These are phyloP conservation scores for Polytrichum formosum DNA, from an alignment of 225 moss, liverwort and hornwort genomes.

Conservation along the genomic window DNA sequence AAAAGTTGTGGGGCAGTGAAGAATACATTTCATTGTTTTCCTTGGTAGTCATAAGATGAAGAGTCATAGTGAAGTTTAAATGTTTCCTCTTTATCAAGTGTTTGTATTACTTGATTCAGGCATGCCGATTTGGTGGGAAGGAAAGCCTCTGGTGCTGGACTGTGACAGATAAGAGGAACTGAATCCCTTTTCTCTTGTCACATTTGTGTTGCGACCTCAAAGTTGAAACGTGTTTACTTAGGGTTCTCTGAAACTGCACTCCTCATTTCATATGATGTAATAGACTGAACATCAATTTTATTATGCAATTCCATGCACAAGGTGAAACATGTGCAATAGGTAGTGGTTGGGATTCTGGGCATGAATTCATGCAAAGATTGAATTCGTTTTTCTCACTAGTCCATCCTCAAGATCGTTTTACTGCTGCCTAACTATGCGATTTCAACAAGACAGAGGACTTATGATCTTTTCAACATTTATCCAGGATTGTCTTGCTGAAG, in stretches of 20 bases:
- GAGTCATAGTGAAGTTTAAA: background rate
- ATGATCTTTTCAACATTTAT: too few relatives aligned
- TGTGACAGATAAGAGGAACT: background rate
- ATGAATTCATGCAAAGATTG: background rate
- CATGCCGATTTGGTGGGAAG: background rate
- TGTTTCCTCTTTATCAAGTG: background rate
- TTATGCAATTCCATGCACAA: background rate
- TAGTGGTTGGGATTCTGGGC: too few relatives aligned
- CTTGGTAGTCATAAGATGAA: too few relatives aligned
- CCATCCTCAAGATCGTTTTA: too few relatives aligned
- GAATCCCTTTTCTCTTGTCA: background rate
- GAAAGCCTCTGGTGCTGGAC: background rate
- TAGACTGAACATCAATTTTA: background rate
- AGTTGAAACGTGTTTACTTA: background rate
- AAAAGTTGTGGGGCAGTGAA: too few relatives aligned
- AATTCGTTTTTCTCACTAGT: background rate
- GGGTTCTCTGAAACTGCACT: background rate
- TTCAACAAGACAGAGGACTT: too few relatives aligned
- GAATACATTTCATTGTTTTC: too few relatives aligned
- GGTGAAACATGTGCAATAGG: too few relatives aligned
- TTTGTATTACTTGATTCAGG: background rate
- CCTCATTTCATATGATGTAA: background rate
- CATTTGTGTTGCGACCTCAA: background rate
- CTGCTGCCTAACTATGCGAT: too few relatives aligned
- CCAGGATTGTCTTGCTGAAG: too few relatives aligned